Base-by-base conservation (phyloP, 495 filamentous ascomycete species). In the Aspergillus taichungensis region DNA sequence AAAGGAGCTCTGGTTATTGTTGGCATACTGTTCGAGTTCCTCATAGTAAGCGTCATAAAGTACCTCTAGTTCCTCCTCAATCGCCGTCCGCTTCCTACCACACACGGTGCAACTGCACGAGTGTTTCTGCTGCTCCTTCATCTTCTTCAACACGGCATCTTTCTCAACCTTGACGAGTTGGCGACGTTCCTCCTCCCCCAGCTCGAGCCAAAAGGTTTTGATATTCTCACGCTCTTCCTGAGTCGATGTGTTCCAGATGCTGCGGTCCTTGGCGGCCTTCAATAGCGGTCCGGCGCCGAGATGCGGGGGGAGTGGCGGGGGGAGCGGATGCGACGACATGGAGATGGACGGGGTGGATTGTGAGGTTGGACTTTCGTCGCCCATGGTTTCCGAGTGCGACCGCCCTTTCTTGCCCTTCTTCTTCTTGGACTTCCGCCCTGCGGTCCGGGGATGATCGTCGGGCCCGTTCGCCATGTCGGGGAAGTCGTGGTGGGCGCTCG, bases 61-160 rank as follows among this genome's bases (percentile, higher is more conserved):
- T n/a, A 94, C 89, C 62, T 99, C 92, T 9, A 99, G 71, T 63
- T 99, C 94, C 64, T 99, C 92, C 64, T 99, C 92, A 55, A 99
- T 99, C 7, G 92, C 92, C 6, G 86, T 95, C 37, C 92, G 80
- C 66, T 97, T 99, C 51, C 92, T 79, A 40, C 92, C 92, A 69
- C 92, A 99, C 33, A 97, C 90, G 6, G 87, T 94, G 56, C 92
- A 99, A 58, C 89, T 95, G 68, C 92, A 99, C 3, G 92, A 97
- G 59, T 97, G 92, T 65, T 96, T 97, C 63, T 99, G 92, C 66
- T 99, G 92, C 63, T 99, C 94, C 69, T 99, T 98, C 92, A 99
- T 99, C 69, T 99, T 99, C 53, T 86, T 86, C 42, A 99, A 66
- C 1, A 99, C 92, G 6, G 94, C 92, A 67, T 97, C 89, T 61